These are phyloP conservation scores for Irpex lacteus DNA, from an alignment of 1,284 basidiomycete genomes.

Conservation along the genomic window DNA sequence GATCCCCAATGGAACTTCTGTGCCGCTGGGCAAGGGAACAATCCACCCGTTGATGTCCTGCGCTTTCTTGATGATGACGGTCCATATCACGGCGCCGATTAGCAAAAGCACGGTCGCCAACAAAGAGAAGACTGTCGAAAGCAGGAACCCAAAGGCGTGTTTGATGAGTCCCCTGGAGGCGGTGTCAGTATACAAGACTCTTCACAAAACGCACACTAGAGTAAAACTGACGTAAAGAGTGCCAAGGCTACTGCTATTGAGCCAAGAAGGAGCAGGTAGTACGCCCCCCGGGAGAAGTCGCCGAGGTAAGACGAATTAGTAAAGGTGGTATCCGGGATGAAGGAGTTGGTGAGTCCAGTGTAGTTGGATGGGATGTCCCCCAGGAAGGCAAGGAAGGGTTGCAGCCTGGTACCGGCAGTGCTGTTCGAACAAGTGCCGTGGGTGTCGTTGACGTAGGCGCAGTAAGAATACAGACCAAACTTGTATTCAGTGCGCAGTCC, in stretches of 20 bases:
- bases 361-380: conserved; percentile 67
- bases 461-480: conserved; percentile 77
- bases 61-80: conserved; percentile 64
- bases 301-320: conserved; percentile 61
- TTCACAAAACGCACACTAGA: conserved; percentile 3
- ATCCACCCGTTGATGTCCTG: conserved; percentile 54
- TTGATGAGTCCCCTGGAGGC: conserved; percentile 62
- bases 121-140: conserved; percentile 62
- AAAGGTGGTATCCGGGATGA: conserved; percentile 56
- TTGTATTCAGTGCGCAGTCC: conserved; percentile 72
- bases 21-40: conserved; percentile 33
- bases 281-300: conserved; percentile 62
- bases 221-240: conserved; percentile 52
- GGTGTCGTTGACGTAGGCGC: conserved; percentile 60
- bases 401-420: conserved; percentile 54
- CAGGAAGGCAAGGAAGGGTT: conserved; percentile 58
- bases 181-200: neutral
- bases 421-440: conserved; percentile 65
- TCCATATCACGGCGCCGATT: conserved; percentile 74
- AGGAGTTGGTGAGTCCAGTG: conserved; percentile 49
- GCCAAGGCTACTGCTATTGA: conserved; percentile 65
- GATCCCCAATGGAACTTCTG: conserved; percentile 54
- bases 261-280: conserved; percentile 72
- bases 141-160: conserved; percentile 62
- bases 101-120: conserved; percentile 61